Percentiles rank a stretch among this genome's conserved stretches.
phyloP scores from a whole-genome alignment of 345 rosid genomes.

The Carallia brachiata region DNA sequence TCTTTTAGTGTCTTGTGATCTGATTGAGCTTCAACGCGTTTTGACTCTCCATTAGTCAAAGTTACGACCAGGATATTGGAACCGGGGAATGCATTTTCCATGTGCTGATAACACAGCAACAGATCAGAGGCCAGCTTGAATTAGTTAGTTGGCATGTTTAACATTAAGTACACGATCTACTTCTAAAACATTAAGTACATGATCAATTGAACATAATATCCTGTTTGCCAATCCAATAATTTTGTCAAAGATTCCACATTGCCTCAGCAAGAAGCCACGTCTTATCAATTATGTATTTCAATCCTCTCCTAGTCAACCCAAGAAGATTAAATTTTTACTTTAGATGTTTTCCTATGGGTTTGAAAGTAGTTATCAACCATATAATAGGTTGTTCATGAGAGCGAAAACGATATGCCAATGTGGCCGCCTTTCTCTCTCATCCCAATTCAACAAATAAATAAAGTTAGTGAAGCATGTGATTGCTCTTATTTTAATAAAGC shows the following conservation, averaged over 20 bases:
- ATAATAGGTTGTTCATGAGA: constrained; percentile 3
- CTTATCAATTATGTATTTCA: constrained; percentile 1
- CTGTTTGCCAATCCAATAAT: too few relatives aligned
- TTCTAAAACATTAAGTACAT: too few relatives aligned
- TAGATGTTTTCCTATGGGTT: constrained; percentile 4
- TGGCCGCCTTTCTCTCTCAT: too few relatives aligned
- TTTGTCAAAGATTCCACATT: constrained; percentile 20
- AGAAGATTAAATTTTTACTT: constrained; percentile 2
- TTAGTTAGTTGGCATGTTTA: too few relatives aligned
- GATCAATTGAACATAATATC: too few relatives aligned
- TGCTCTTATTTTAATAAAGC: too few relatives aligned
- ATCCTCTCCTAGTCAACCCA: constrained; percentile 12
- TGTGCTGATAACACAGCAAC: constrained; percentile 68
- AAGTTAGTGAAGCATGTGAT: too few relatives aligned
- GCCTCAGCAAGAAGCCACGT: constrained; percentile 21
- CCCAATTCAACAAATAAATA: too few relatives aligned
- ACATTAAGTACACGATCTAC: too few relatives aligned
- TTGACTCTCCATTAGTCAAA: constrained; percentile 86
- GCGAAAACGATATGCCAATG: not conserved
- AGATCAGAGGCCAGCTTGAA: constrained; percentile 34
- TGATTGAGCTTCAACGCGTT: constrained; percentile 88
- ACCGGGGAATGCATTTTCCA: constrained; percentile 96
- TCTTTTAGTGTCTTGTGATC: constrained; percentile 73
- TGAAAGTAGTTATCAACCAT: constrained; percentile 16
- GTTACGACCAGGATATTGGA: constrained; percentile 91